phyloP scores from a whole-genome alignment of 2,329 filamentous ascomycete species.

The Colletotrichum sublineola region DNA sequence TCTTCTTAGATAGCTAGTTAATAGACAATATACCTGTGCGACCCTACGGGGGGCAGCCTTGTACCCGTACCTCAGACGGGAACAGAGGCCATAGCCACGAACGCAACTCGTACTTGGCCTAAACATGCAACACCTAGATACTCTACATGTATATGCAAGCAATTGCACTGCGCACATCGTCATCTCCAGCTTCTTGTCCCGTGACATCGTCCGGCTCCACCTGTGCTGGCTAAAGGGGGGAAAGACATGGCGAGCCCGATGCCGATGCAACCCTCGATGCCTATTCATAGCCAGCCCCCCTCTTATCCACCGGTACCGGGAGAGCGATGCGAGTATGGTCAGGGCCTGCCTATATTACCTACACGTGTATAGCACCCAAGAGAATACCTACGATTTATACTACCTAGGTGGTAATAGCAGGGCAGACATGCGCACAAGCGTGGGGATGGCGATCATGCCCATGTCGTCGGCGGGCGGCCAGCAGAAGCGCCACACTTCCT shows the following conservation, averaged over 20 bases:
- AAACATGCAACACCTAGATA: not conserved
- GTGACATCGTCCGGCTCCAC: conserved; percentile 16
- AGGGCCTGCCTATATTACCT: not conserved
- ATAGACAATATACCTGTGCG: too few species aligned
- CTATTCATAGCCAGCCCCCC: conserved; percentile 35
- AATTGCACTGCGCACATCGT: not conserved
- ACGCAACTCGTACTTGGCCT: conserved; percentile 11
- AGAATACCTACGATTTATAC: not conserved
- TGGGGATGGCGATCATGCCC: conserved; percentile 12
- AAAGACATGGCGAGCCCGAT: conserved; percentile 26
- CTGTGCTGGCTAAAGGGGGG: conserved; percentile 12
- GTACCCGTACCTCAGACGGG: too few species aligned
- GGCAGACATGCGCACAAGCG: not conserved
- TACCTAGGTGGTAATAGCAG: not conserved
- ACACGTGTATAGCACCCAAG: not conserved
- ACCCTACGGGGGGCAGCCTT: too few species aligned
- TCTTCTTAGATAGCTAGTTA: too few species aligned
- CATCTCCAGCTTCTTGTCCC: not conserved
- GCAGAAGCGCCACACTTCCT: conserved; percentile 22
- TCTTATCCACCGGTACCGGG: conserved; percentile 21
- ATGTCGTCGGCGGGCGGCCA: not conserved
- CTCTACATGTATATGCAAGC: not conserved
- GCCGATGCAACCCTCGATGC: conserved; percentile 28
- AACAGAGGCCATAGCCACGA: not conserved
- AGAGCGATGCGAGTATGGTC: not conserved